A percentile compares a stretch with the other conserved stretches of the same genome.
Evolutionary conservation across 2,329 filamentous ascomycete species (phyloP).

Genomic region (Emydomyces testavorans): DNA sequence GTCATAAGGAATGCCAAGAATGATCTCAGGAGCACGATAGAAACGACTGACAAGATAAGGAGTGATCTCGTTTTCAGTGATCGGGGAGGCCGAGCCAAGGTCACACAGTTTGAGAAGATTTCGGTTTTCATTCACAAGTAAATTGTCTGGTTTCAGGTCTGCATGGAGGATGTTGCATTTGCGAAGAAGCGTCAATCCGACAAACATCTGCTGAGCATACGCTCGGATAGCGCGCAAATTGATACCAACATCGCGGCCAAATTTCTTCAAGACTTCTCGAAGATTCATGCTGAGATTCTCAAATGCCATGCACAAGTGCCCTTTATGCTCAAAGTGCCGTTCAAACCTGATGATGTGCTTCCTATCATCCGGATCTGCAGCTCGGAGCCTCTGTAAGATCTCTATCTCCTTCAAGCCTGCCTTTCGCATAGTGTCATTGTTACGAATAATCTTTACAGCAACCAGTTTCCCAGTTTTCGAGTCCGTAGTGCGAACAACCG

Average conservation of each 20-base stretch:
- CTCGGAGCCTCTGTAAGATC: constrained; percentile 76
- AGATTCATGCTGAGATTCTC: constrained; percentile 88
- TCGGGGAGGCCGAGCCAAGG: constrained; percentile 87
- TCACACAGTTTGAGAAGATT: constrained; percentile 90
- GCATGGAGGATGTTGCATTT: constrained; percentile 91
- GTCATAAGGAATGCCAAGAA: constrained; percentile 90
- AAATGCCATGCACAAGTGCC: constrained; percentile 92
- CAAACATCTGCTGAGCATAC: constrained; percentile 90
- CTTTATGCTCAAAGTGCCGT: constrained; percentile 82
- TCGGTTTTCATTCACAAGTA: constrained; percentile 74
- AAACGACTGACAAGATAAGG: constrained; percentile 95
- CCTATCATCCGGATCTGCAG: constrained; percentile 74
- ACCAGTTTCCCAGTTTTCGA: constrained; percentile 63
- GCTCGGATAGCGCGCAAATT: constrained; percentile 75
- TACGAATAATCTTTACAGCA: constrained; percentile 94
- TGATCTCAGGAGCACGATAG: constrained; percentile 93
- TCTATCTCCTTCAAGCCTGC: constrained; percentile 90
- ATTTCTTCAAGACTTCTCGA: constrained; percentile 88
- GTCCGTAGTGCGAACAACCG: constrained; percentile 81
- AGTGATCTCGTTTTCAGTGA: constrained; percentile 81
- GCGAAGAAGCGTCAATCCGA: constrained; percentile 74
- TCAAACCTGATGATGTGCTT: constrained; percentile 86
- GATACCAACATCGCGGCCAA: constrained; percentile 86
- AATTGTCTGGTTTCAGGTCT: constrained; percentile 95
- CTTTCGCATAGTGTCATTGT: constrained; percentile 84